phyloP scores from a whole-genome alignment of 139 green algal genomes.

The Micromonas pusilla region DNA sequence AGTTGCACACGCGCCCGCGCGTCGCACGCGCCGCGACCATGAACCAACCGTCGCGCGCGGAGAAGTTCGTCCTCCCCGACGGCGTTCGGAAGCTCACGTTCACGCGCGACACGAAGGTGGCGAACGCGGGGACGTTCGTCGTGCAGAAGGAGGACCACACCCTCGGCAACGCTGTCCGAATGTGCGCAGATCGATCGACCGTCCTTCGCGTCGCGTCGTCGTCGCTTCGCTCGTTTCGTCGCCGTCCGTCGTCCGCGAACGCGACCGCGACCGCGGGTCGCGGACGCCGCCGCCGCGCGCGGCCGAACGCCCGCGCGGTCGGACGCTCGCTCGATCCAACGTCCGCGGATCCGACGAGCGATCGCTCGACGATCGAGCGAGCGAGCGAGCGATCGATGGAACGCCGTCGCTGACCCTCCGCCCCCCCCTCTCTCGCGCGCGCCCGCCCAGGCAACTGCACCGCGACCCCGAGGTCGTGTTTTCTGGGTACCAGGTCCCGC shows the following conservation, averaged over 20 bases:
- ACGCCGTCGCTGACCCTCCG: conserved; percentile 10
- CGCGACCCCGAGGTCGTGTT: conserved; percentile 65
- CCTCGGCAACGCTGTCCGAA: conserved; percentile 84
- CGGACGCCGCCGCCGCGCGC: not conserved
- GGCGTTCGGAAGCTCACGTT: conserved; percentile 68
- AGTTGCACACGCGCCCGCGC: too few relatives aligned
- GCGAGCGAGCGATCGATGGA: too few relatives aligned
- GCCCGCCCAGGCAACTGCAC: conserved; percentile 40
- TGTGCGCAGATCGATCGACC: conserved; percentile 25
- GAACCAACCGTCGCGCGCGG: conserved; percentile 80
- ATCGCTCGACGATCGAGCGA: not conserved
- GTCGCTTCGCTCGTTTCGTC: not conserved
- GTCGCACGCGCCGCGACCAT: conserved; percentile 33
- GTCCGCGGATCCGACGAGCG: too few relatives aligned
- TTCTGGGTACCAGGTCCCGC: conserved; percentile 86
- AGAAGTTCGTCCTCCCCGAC: conserved; percentile 84
- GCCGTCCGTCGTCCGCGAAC: not conserved
- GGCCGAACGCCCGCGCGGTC: too few relatives aligned
- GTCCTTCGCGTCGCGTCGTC: not conserved
- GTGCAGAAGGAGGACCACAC: conserved; percentile 91
- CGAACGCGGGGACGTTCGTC: conserved; percentile 75
- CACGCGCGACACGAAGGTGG: conserved; percentile 74
- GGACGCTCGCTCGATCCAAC: too few relatives aligned
- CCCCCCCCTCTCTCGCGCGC: not conserved
- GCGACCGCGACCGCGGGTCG: not conserved